Base-by-base conservation (phyloP, 768 basidiomycete genomes). In the Albatrellus ellisii region DNA sequence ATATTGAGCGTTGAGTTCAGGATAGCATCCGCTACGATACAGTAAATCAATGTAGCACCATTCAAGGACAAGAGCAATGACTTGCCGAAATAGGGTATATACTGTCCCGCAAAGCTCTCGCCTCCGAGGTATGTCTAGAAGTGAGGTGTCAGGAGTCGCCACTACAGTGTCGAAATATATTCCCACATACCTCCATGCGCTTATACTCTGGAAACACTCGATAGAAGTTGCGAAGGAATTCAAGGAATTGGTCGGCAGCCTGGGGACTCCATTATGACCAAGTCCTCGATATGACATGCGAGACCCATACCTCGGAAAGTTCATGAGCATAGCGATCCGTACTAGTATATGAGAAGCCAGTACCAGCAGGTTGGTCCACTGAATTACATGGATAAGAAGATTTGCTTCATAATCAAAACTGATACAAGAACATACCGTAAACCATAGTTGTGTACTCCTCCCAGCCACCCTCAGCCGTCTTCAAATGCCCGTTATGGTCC, bases 361-460 rank as follows among this genome's bases (percentile, higher is more conserved):
- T 97, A 7, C 94, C 95, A 4, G 86, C 87, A 35, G 95, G 95
- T 60, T 99, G 95, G 59, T 99, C 95, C 41, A 99, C 95, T 99
- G 55, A 18, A 41, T 25, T 12, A 20, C 15, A 32, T 14, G 8
- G 11, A 39, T 12, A 24, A 36, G 35, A 41, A 33, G 46, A 26
- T 41, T 31, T 6, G 14, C 27, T 21, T 11, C 4, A 6, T 12
- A 46, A 29, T 12, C 32, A 29, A 25, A 14, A 18, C 38, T n/a
- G n/a, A n/a, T n/a, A 45, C 26, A 36, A 28, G 42, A n/a, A 64
- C 85, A 56, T 52, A 97, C 94, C 63, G 53, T 84, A 97, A 43
- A 98, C 78, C 65, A 98, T 77, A 26, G 85, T 91, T 18, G 86
- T 80, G 57, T 94, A 97, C 57, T 98, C 94, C 56, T 98, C 91